Percentiles rank a stretch among this genome's conserved stretches.
phyloP scores from a whole-genome alignment of 2,329 filamentous ascomycete species.

The Rutstroemia sp. region DNA sequence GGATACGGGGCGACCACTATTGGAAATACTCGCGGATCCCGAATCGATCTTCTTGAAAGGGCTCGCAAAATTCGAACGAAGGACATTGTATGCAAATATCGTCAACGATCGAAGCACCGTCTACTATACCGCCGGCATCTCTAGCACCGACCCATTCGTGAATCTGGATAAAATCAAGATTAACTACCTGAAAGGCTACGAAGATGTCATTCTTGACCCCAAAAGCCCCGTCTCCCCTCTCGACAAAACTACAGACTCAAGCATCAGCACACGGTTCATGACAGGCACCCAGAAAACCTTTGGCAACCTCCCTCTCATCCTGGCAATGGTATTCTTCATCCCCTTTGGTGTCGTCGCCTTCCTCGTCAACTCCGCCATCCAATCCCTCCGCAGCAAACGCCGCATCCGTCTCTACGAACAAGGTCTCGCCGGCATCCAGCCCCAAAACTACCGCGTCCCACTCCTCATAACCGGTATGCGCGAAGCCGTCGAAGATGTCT shows the following conservation, averaged over 20 bases:
- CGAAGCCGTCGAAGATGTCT: constrained; percentile 60
- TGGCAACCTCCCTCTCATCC: constrained; percentile 50
- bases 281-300: constrained; percentile 28
- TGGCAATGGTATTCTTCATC: constrained; percentile 62
- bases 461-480: constrained; percentile 69
- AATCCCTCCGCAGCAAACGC: constrained; percentile 65
- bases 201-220: constrained; percentile 63
- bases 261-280: constrained; percentile 19
- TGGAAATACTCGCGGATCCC: constrained; percentile 75
- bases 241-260: constrained; percentile 30
- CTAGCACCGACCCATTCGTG: constrained; percentile 69
- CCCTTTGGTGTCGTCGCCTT: constrained; percentile 66
- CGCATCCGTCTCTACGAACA: constrained; percentile 71
- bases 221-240: constrained; percentile 47
- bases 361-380: constrained; percentile 67
- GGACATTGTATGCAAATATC: constrained; percentile 77
- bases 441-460: constrained; percentile 67
- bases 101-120: constrained; percentile 76
- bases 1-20: constrained; percentile 70
- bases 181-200: constrained; percentile 68
- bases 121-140: constrained; percentile 76
- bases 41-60: constrained; percentile 80
- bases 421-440: constrained; percentile 58
- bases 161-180: constrained; percentile 60
- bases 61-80: constrained; percentile 66